Conservation (phyloP, 2,329 filamentous ascomycete species). For the Colletotrichum sp. region DNA sequence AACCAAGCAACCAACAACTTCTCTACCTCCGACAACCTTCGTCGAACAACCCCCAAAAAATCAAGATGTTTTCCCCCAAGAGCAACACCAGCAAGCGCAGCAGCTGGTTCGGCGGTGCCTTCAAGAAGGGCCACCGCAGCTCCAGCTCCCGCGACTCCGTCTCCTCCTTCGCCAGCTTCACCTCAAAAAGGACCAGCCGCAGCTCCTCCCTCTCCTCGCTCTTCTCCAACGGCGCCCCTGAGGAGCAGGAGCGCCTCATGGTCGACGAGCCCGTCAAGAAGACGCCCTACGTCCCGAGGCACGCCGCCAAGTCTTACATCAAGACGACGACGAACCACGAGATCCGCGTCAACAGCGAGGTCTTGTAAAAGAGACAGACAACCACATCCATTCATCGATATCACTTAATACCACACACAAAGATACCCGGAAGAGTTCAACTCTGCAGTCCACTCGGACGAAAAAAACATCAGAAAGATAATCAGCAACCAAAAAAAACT, state of each 20-base stretch:
- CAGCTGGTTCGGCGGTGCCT: constrained; percentile 5
- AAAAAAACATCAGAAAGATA: not conserved
- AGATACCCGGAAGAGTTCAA: not conserved
- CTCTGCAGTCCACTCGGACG: not conserved
- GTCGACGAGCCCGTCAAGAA: not conserved
- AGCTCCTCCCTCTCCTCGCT: constrained; percentile 4
- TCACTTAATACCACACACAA: not conserved
- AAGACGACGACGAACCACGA: constrained; percentile 43
- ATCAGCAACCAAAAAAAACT: not conserved
- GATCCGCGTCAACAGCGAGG: constrained; percentile 42
- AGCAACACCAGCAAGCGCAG: not conserved
- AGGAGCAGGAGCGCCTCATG: constrained; percentile 14
- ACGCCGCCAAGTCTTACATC: constrained; percentile 46
- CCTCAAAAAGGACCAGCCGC: not conserved
- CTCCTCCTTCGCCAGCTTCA: not conserved
- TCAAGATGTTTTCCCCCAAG: constrained; percentile 6
- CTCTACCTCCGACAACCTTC: not conserved
- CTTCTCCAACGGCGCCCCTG: not conserved
- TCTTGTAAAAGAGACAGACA: constrained; percentile 22
- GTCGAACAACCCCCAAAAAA: constrained; percentile 4
- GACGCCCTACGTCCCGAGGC: constrained; percentile 34
- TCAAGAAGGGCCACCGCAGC: constrained; percentile 7
- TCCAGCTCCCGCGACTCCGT: constrained; percentile 4
- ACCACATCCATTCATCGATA: not conserved
- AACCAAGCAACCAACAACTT: not conserved